phyloP scores from a whole-genome alignment of 2,329 filamentous ascomycete species.

The Penicillium vulpinum region DNA sequence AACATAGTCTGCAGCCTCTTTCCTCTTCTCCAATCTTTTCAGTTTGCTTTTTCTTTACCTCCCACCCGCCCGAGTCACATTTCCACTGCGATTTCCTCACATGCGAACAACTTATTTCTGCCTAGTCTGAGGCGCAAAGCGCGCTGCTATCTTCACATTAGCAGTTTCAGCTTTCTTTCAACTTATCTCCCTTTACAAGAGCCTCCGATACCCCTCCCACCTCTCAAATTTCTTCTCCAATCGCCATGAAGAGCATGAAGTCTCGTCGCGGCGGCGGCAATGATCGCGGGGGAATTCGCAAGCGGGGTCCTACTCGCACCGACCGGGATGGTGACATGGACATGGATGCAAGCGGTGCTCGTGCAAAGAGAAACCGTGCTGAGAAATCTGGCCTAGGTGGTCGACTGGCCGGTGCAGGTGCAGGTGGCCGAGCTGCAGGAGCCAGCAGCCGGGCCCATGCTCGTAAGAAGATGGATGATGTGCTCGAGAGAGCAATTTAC shows the following conservation, averaged over 20 bases:
- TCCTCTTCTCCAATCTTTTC: background rate
- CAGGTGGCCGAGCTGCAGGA: constrained; percentile 31
- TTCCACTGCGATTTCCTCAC: constrained; percentile 8
- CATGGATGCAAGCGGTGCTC: constrained; percentile 53
- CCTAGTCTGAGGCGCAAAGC: constrained; percentile 30
- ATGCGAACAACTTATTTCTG: constrained; percentile 24
- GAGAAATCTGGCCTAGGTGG: constrained; percentile 6
- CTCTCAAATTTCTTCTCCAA: background rate
- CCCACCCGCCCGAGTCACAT: background rate
- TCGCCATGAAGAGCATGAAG: constrained; percentile 36
- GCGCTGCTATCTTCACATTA: constrained; percentile 17
- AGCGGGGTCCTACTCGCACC: constrained; percentile 48
- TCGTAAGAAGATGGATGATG: constrained; percentile 37
- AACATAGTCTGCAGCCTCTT: constrained; percentile 11
- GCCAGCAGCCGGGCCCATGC: constrained; percentile 23
- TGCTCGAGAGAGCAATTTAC: constrained; percentile 39
- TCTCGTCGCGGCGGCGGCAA: constrained; percentile 31
- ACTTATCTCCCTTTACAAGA: background rate
- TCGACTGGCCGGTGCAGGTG: background rate
- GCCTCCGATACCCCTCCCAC: background rate
- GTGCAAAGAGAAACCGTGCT: constrained; percentile 35
- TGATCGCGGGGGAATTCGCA: constrained; percentile 54
- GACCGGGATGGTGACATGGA: constrained; percentile 64
- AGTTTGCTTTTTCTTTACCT: background rate
- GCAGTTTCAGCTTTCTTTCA: constrained; percentile 1